These are phyloP conservation scores for Schizophyllum commune DNA, from an alignment of 1,284 basidiomycete species.

Conservation along the genomic window DNA sequence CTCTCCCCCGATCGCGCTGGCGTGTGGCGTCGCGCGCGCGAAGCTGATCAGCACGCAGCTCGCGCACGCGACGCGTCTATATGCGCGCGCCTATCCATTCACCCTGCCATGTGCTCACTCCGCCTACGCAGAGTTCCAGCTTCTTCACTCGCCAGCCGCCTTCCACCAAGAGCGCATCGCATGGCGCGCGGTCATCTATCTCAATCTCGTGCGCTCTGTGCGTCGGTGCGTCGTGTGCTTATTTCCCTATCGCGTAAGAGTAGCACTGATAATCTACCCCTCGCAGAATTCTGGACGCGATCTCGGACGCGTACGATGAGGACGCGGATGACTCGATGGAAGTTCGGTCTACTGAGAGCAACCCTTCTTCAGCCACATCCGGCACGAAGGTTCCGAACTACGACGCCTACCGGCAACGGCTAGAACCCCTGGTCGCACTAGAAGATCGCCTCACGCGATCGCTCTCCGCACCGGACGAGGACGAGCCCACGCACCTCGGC, in stretches of 20 bases:
- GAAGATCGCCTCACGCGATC: constrained; percentile 59
- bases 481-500: constrained; percentile 44
- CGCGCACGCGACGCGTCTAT: neutral
- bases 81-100: neutral
- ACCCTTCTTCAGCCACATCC: constrained; percentile 36
- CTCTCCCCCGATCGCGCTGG: neutral
- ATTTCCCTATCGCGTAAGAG: neutral
- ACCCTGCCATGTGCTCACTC: constrained; percentile 11
- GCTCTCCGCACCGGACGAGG: constrained; percentile 56
- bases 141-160: constrained; percentile 63
- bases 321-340: constrained; percentile 39
- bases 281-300: constrained; percentile 66
- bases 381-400: constrained; percentile 47
- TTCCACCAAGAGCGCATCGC: constrained; percentile 73
- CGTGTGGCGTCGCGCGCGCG: neutral
- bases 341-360: constrained; percentile 40
- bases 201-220: constrained; percentile 75
- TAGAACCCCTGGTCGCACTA: constrained; percentile 58
- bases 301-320: constrained; percentile 52
- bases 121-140: constrained; percentile 62
- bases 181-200: constrained; percentile 78
- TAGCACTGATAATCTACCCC: neutral
- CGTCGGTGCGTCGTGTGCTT: constrained; percentile 40
- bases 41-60: constrained; percentile 4
- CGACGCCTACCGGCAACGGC: constrained; percentile 48